Conservation (phyloP, 306 rosid genomes). For the Prunus mongolica region DNA sequence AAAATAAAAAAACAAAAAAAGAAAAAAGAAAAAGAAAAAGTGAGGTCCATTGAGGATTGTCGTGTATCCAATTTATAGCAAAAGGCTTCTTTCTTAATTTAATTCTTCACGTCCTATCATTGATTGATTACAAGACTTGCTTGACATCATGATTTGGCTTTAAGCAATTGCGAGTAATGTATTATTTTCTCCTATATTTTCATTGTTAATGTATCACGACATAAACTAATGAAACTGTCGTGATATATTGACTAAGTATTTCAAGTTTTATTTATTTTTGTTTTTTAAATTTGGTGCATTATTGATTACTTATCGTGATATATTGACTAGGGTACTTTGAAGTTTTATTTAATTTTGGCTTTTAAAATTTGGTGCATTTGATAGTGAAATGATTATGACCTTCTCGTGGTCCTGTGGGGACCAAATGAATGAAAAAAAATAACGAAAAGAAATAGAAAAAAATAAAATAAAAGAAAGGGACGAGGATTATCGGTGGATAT, state of each 20-base stretch:
- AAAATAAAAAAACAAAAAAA: no score
- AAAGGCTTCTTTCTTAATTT: slow-evolving; percentile 3
- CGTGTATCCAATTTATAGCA: not conserved
- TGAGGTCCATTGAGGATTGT: not conserved
- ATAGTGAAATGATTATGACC: not conserved
- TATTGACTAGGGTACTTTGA: not conserved
- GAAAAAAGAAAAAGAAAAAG: no score
- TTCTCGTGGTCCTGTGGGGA: slow-evolving; percentile 4
- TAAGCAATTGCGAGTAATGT: not conserved
- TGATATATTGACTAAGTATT: not conserved
- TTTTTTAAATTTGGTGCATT: not conserved
- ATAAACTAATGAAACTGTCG: not conserved
- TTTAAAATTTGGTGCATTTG: not conserved
- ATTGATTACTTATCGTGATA: not conserved
- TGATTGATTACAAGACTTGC: slow-evolving; percentile 3
- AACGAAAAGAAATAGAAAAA: not conserved
- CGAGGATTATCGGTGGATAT: no score
- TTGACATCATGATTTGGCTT: not conserved
- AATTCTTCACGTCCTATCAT: slow-evolving; percentile 35
- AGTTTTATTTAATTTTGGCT: not conserved
- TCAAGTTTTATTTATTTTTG: not conserved
- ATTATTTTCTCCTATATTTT: not conserved
- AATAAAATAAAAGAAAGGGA: not conserved
- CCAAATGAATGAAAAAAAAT: not conserved
- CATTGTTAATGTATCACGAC: no score